Evolutionary conservation across 2,329 filamentous ascomycete species (phyloP).

Genomic region (Emergomyces orientalis): DNA sequence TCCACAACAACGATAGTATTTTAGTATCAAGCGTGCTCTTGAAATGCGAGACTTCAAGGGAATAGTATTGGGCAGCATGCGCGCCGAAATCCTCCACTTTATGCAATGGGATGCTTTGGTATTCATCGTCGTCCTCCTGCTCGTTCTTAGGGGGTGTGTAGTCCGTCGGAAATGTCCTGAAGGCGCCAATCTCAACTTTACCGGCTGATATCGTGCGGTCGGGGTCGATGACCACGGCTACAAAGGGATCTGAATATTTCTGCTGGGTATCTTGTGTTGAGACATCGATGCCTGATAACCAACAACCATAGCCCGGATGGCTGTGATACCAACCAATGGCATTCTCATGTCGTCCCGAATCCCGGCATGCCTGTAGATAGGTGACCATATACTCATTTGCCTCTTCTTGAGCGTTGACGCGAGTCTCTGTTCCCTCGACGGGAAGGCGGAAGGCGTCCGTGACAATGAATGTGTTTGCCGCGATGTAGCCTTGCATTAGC

Average conservation of each 20-base stretch:
- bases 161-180: conserved; percentile 75
- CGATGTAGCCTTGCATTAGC: conserved; percentile 90
- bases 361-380: conserved; percentile 66
- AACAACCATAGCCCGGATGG: conserved; percentile 96
- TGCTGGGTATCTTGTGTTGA: conserved; percentile 80
- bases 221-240: conserved; percentile 92
- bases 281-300: conserved; percentile 94
- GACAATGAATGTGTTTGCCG: conserved; percentile 73
- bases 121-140: conserved; percentile 34
- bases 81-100: conserved; percentile 96
- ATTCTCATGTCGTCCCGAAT: conserved; percentile 74
- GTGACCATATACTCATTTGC: conserved; percentile 95
- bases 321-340: conserved; percentile 97
- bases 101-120: conserved; percentile 66
- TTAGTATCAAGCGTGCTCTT: conserved; percentile 85
- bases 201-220: conserved; percentile 90
- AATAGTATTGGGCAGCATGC: conserved; percentile 83
- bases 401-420: conserved; percentile 91
- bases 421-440: conserved; percentile 95
- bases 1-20: conserved; percentile 84
- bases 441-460: conserved; percentile 90
- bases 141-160: conserved; percentile 51
- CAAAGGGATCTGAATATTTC: conserved; percentile 76
- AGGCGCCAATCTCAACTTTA: conserved; percentile 95
- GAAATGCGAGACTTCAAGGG: conserved; percentile 84